phyloP scores from a whole-genome alignment of 192 early-diverging fungal species.

The Backusella macrospora region DNA sequence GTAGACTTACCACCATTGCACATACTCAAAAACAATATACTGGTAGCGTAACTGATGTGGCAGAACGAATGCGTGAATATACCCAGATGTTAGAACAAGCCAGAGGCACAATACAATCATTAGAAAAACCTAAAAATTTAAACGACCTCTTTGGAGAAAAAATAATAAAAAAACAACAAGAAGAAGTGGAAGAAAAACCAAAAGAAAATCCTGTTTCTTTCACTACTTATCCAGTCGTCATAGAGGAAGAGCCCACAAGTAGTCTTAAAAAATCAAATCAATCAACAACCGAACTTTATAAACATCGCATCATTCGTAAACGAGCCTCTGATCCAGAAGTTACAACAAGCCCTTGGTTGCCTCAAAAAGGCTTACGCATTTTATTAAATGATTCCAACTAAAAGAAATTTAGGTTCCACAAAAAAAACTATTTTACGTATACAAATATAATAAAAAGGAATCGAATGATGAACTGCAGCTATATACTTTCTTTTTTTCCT shows the following conservation, averaged over 20 bases:
- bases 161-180: too few relatives aligned
- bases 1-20: slow-evolving; percentile 28
- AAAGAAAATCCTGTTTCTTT: not conserved
- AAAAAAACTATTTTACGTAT: not conserved
- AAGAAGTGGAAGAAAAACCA: not conserved
- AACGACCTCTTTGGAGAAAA: not conserved
- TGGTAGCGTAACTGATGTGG: slow-evolving; percentile 29
- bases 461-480: not conserved
- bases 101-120: slow-evolving; percentile 31
- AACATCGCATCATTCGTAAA: slow-evolving; percentile 20
- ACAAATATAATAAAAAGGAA: not conserved
- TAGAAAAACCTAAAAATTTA: not conserved
- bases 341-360: slow-evolving; percentile 1
- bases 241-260: not conserved
- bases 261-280: not conserved
- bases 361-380: slow-evolving; percentile 24
- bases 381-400: slow-evolving; percentile 17
- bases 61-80: slow-evolving; percentile 36
- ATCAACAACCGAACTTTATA: slow-evolving; percentile 9
- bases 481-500: not conserved
- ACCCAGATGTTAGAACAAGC: slow-evolving; percentile 36
- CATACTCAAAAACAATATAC: slow-evolving; percentile 23
- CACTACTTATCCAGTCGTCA: not conserved
- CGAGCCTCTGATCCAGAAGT: slow-evolving; percentile 18
- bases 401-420: not conserved